Conservation (phyloP, 192 early-diverging fungal species). For the Backusella liffmaniae region DNA sequence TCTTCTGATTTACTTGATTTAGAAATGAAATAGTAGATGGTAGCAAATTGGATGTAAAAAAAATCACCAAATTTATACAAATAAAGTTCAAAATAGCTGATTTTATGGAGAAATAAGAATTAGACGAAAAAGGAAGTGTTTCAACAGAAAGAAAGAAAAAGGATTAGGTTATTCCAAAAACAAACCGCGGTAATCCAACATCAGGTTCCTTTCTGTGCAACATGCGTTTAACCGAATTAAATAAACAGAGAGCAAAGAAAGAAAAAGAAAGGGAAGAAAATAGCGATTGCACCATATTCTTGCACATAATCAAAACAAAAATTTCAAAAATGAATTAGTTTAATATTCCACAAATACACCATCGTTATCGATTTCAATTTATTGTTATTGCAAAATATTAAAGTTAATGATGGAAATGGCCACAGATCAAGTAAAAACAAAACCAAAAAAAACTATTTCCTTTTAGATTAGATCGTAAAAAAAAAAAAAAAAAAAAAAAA, state of each 20-base stretch:
- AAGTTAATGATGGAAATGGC: not conserved
- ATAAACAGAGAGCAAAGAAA: not conserved
- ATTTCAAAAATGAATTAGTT: not conserved
- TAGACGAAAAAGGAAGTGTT: not conserved
- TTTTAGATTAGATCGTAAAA: no score
- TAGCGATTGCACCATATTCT: not conserved
- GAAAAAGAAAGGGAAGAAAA: not conserved
- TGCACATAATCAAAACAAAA: not conserved
- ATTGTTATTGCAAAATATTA: not conserved
- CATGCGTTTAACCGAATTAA: not conserved
- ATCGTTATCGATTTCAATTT: not conserved
- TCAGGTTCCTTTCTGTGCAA: not conserved
- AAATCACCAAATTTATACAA: not conserved
- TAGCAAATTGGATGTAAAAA: not conserved
- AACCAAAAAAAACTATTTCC: no score
- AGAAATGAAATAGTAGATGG: not conserved
- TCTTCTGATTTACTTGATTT: not conserved
- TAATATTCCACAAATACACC: not conserved
- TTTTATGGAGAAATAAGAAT: not conserved
- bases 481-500: no score
- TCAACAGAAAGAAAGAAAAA: not conserved
- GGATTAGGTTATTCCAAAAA: not conserved
- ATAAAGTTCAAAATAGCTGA: not conserved
- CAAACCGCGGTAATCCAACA: not conserved
- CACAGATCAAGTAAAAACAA: not conserved